Conservation (phyloP, 1,284 basidiomycete genomes). For the Rhizoctonia solani region DNA sequence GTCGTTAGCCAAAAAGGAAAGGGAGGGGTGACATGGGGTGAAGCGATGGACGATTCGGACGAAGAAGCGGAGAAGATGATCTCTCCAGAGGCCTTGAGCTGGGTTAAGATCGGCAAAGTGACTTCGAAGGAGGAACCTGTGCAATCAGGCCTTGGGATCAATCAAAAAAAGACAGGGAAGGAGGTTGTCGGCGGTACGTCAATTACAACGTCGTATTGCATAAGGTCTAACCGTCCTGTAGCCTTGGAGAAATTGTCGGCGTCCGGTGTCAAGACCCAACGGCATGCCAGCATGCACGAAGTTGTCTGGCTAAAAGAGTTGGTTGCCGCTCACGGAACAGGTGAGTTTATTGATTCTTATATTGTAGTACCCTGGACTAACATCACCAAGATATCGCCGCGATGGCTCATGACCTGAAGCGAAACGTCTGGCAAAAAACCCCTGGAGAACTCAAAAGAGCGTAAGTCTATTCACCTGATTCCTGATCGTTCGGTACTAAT, state of each 20-base stretch:
- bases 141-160: slow-evolving; percentile 11
- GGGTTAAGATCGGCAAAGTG: slow-evolving; percentile 11
- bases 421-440: slow-evolving; percentile 88
- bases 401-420: slow-evolving; percentile 80
- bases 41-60: slow-evolving; percentile 39
- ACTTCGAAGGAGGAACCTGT: background rate
- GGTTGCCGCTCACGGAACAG: slow-evolving; percentile 65
- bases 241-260: slow-evolving; percentile 55
- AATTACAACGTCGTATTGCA: background rate
- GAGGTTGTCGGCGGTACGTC: slow-evolving; percentile 37
- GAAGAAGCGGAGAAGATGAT: background rate
- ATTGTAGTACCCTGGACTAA: slow-evolving; percentile 36
- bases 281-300: slow-evolving; percentile 76
- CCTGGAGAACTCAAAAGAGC: slow-evolving; percentile 70
- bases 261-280: slow-evolving; percentile 53
- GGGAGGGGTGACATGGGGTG: slow-evolving; percentile 44
- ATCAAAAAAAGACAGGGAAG: slow-evolving; percentile 41
- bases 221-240: slow-evolving; percentile 42
- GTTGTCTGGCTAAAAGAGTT: slow-evolving; percentile 67
- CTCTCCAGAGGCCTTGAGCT: slow-evolving; percentile 14
- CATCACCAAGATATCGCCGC: slow-evolving; percentile 69
- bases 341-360: background rate
- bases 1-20: slow-evolving; percentile 22
- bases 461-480: slow-evolving; percentile 37
- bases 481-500: background rate